phyloP scores from a whole-genome alignment of 2,329 filamentous ascomycete genomes.

The Iodosphaeria phyllophila region DNA sequence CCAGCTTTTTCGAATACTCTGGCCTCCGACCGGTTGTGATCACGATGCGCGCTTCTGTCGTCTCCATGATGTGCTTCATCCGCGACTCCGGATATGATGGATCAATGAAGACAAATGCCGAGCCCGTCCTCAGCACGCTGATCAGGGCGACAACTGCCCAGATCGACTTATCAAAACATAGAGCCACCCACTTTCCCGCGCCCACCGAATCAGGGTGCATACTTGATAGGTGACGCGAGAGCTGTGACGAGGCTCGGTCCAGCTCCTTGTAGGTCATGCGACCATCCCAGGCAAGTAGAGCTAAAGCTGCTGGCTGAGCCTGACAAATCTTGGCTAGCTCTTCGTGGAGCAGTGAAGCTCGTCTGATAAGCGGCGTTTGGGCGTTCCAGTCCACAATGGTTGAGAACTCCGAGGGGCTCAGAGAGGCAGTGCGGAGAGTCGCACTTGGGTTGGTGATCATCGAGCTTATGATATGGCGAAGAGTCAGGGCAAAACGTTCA shows the following conservation, averaged over 20 bases:
- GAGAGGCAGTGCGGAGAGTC: too few relatives aligned
- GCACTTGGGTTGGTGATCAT: too few relatives aligned
- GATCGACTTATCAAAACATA: constrained; percentile 16
- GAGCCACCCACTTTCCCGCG: constrained; percentile 12
- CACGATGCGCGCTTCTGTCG: constrained; percentile 2
- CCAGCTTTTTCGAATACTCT: too few relatives aligned
- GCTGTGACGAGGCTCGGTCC: constrained; percentile 6
- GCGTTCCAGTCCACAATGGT: too few relatives aligned
- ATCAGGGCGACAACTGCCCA: constrained; percentile 15
- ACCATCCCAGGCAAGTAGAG: constrained; percentile 10
- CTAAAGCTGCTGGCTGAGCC: too few relatives aligned
- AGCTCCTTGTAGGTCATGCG: constrained; percentile 13
- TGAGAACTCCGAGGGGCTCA: too few relatives aligned
- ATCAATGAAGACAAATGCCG: constrained; percentile 9
- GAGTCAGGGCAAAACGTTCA: too few relatives aligned
- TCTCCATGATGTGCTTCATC: constrained; percentile 2
- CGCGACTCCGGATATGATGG: constrained; percentile 1
- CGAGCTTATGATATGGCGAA: too few relatives aligned
- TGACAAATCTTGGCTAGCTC: too few relatives aligned
- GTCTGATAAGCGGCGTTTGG: too few relatives aligned
- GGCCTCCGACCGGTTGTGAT: too few relatives aligned
- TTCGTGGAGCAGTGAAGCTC: too few relatives aligned
- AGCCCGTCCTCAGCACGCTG: constrained; percentile 16
- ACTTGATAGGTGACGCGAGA: constrained; percentile 8
- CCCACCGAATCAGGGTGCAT: constrained; percentile 9